These are phyloP conservation scores for Penicillium steckii DNA, from an alignment of 495 filamentous ascomycete species.

Conservation along the genomic window DNA sequence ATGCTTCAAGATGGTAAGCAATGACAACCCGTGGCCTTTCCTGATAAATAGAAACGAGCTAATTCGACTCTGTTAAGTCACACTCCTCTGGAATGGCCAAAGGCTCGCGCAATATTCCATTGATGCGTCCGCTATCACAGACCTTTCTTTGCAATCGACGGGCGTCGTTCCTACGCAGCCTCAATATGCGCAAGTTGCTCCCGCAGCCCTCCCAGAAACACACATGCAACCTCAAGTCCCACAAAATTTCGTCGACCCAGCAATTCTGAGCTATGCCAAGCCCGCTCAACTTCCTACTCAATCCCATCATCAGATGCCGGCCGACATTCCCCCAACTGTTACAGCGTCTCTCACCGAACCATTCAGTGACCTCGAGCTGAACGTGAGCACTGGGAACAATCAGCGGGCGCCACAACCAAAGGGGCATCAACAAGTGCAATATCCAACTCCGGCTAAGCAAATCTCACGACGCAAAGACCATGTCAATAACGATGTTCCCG, in stretches of 20 bases:
- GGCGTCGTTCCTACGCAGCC: constrained; percentile 21
- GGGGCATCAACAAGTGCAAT: constrained; percentile 18
- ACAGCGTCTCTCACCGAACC: constrained; percentile 39
- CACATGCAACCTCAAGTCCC: constrained; percentile 12
- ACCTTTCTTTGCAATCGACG: constrained; percentile 51
- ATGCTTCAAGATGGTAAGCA: constrained; percentile 74
- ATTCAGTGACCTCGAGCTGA: constrained; percentile 42
- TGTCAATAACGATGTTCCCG: constrained; percentile 22
- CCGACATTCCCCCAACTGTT: constrained; percentile 17
- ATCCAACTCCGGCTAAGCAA: constrained; percentile 15
- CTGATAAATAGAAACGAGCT: neutral
- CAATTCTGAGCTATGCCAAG: constrained; percentile 48
- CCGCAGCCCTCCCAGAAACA: neutral
- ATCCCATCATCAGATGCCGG: neutral
- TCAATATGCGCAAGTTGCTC: constrained; percentile 15
- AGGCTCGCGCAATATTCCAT: constrained; percentile 48
- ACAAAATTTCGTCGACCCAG: constrained; percentile 53
- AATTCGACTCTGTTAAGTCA: constrained; percentile 30
- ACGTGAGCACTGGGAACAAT: constrained; percentile 13
- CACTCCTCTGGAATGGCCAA: constrained; percentile 50
- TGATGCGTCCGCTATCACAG: constrained; percentile 55
- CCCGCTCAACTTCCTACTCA: constrained; percentile 9
- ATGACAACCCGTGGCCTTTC: neutral
- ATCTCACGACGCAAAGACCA: constrained; percentile 32
- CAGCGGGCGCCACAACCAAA: constrained; percentile 15